Conservation (phyloP, 2,329 filamentous ascomycete genomes). For the Ophiosphaerella herpotricha region DNA sequence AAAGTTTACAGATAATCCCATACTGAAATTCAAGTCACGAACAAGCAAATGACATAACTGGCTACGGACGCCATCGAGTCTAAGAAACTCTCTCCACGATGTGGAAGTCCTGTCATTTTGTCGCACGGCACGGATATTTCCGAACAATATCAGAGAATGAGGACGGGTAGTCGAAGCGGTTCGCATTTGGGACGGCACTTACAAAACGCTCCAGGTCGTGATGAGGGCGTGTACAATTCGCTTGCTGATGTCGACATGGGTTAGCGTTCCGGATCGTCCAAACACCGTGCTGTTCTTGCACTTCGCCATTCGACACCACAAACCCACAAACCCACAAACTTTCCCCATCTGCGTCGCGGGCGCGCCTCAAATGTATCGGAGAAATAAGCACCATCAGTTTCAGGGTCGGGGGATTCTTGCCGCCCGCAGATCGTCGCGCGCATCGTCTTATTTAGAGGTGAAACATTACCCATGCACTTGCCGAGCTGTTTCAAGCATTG, state of each 20-base stretch:
- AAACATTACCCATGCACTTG: conserved; percentile 33
- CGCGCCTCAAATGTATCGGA: conserved; percentile 11
- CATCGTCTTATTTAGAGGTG: conserved; percentile 34
- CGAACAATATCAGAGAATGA: too few relatives aligned
- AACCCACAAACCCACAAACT: not conserved
- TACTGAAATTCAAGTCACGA: too few relatives aligned
- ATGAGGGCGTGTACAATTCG: too few relatives aligned
- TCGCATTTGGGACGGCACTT: too few relatives aligned
- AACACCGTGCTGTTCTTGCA: not conserved
- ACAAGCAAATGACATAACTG: too few relatives aligned
- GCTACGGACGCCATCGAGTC: too few relatives aligned
- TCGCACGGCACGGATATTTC: not conserved
- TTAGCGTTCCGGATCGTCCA: not conserved
- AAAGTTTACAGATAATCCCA: too few relatives aligned
- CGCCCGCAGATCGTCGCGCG: conserved; percentile 33
- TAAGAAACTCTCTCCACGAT: too few relatives aligned
- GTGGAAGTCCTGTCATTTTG: not conserved
- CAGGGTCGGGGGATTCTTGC: conserved; percentile 27
- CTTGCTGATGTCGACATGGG: not conserved
- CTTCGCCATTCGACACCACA: not conserved
- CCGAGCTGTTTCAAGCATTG: conserved; percentile 32
- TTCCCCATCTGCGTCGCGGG: conserved; percentile 5
- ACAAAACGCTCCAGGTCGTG: too few relatives aligned
- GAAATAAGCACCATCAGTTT: conserved; percentile 20
- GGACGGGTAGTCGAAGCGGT: too few relatives aligned